Base-by-base conservation (phyloP, 192 early-diverging fungal genomes). In the Rhizoclosmatium sp. region DNA sequence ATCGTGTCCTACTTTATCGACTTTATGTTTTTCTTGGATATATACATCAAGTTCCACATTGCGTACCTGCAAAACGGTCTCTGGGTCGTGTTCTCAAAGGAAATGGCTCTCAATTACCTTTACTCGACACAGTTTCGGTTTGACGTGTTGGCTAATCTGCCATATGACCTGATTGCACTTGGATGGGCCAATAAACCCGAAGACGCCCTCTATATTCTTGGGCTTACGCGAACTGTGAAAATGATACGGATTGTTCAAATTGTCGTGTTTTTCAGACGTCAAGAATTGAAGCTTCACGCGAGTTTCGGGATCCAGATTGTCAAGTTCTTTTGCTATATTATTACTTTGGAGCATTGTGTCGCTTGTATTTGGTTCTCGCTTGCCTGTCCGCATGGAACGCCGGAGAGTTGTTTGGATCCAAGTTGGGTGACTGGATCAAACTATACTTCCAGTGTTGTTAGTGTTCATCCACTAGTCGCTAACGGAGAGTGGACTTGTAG, bases 71-170 rank as follows among this genome's bases (percentile, higher is more conserved):
- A 87, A 48, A 79, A 81, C 62, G 87, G 87, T 44, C 83, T 88
- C 49, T 88, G 85, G 85, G 87, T 88, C 46, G 85, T 88, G 3
- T 88, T 88, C 67, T 82, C 87, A 19, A 87, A 85, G 65, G 87
- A 88, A 73, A 88, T 88, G 87, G 81, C 83, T 39, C 5, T 88
- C 64, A 77, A 85, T 65, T 88, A 88, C 56, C 46, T 88, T 10
- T 51, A 67, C 44, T 83, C 83, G 5, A 56, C 39, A 44, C 83
- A 88, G 48, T 88, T 88, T 65, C 59, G 69, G n/a, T 86, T 83
- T 51, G 87, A 88, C 58, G 69, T 87, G 39, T 19, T 86, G 9
- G 75, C 75, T 49, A 88, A 85, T 58, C 65, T 88, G 60, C 87
- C 87, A 10, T 68, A 74, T 39, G 87, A 88, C 64, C 47, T 88